Evolutionary conservation across 2,329 filamentous ascomycete species (phyloP), one percentile per base, ranked within the genome.

Genomic region (Aspergillus proliferans): DNA sequence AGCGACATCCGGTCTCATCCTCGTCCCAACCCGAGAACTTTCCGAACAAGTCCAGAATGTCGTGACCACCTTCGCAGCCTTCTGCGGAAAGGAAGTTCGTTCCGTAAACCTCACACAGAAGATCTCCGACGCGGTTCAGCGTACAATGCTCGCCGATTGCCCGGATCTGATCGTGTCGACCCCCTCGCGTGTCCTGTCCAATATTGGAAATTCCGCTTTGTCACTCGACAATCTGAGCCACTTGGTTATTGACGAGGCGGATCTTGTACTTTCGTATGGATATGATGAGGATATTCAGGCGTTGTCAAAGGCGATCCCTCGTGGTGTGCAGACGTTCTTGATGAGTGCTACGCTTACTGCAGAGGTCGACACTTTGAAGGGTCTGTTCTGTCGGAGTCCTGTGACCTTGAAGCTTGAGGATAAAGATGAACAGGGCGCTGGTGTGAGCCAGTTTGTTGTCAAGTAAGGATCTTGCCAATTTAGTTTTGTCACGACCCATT

Each of bases 91-190:
- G 66, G 86, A 92, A 52, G 76, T 97, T 15, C 82, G 85, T 50
- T 83, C 84, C 39, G 83, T 91, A 63, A 97, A 96, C 66, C 77
- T 98, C 47, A 92, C 90, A 18, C 87, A 93, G 64, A 94, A 94
- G 65, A 84, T 95, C 34, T 88, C 90, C 39, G 88, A 94, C 59
- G 85, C 86, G 3, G 93, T 97, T 1, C 89, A 94, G 65, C 82
- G 87, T 53, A 88, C 91, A 0, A 82, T 95, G 53, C 81, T 98
- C 40, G 85, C 89, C 47, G 90, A 90, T 64, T 81, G 80, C 1
- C 93, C 93, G 7, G 91, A 98, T 61, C 81, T 98, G 49, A 83
- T 98, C 45, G 84, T 98, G 41, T 87, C 91, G 0, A 98, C 94
- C 0, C 93, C 93, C 0, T 84, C 88, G n/a, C 80, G 88, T 60